Percentiles rank a stretch among this genome's conserved stretches.
These are phyloP conservation scores for Juncus inflexus DNA, from an alignment of 176 grass and related monocot species.

Conservation along the genomic window DNA sequence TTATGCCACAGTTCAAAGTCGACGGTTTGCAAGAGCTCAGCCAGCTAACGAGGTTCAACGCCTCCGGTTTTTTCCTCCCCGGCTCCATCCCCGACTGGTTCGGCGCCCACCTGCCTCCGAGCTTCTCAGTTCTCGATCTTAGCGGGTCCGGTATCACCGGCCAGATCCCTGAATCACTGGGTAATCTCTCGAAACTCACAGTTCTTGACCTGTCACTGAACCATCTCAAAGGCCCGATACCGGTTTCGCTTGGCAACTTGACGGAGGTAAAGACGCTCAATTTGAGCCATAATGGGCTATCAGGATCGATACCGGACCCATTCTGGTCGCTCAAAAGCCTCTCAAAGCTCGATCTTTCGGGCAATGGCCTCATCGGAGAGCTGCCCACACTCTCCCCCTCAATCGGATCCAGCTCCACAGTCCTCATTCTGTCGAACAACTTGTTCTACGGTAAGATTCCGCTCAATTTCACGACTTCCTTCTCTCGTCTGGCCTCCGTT, in stretches of 20 bases:
- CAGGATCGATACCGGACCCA: slow-evolving; percentile 43
- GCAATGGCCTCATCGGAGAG: slow-evolving; percentile 57
- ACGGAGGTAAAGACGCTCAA: slow-evolving; percentile 39
- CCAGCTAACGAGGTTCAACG: slow-evolving; percentile 53
- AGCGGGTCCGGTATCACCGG: slow-evolving; percentile 45
- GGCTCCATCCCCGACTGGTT: slow-evolving; percentile 83
- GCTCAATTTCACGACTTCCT: slow-evolving; percentile 41
- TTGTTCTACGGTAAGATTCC: slow-evolving; percentile 55
- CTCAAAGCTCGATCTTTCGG: slow-evolving; percentile 59
- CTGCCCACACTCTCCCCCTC: slow-evolving; percentile 34
- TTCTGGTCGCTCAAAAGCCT: slow-evolving; percentile 49
- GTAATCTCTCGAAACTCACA: slow-evolving; percentile 41
- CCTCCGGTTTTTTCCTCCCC: slow-evolving; percentile 59
- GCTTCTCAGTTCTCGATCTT: slow-evolving; percentile 60
- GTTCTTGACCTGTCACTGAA: slow-evolving; percentile 64
- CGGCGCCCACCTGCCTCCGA: slow-evolving; percentile 42
- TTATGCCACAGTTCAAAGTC: slow-evolving; percentile 49
- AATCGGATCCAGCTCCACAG: slow-evolving; percentile 31
- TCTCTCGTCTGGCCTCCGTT: slow-evolving; percentile 23
- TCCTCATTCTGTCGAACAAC: slow-evolving; percentile 72
- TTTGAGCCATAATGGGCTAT: slow-evolving; percentile 65
- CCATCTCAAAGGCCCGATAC: slow-evolving; percentile 47
- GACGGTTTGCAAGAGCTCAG: slow-evolving; percentile 73
- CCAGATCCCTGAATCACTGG: slow-evolving; percentile 48
- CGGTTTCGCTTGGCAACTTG: slow-evolving; percentile 41